Conservation (phyloP, 1,284 basidiomycete genomes). For the Trichosporon faecale region DNA sequence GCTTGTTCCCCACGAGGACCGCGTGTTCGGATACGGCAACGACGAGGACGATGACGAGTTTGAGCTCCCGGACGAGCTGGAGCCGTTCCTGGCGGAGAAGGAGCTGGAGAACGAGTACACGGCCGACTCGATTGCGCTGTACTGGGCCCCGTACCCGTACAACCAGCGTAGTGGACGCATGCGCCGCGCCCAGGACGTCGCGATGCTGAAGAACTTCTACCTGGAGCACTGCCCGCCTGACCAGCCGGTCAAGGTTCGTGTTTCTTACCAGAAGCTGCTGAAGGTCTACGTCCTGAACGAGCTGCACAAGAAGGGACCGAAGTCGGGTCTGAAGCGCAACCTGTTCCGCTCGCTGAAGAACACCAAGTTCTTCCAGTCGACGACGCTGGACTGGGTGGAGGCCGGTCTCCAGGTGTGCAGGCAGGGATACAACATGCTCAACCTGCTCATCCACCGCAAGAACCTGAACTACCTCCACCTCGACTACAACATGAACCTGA, state of each 20-base stretch:
- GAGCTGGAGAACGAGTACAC: conserved; percentile 87
- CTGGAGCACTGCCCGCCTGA: conserved; percentile 96
- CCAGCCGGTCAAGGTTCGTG: conserved; percentile 96
- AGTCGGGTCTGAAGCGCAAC: conserved; percentile 97
- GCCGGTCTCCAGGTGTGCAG: conserved; percentile 97
- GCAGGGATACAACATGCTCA: conserved; percentile 99
- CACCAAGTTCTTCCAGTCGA: conserved; percentile 99
- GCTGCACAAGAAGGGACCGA: conserved; percentile 81
- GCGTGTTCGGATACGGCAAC: conserved; percentile 76
- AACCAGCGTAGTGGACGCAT: conserved; percentile 87
- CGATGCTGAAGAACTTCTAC: conserved; percentile 96
- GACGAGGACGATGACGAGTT: conserved; percentile 78
- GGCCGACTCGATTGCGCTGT: conserved; percentile 93
- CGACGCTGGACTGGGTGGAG: conserved; percentile 97
- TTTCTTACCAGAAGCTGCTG: conserved; percentile 97
- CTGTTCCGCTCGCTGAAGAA: conserved; percentile 92
- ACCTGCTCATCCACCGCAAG: conserved; percentile 98
- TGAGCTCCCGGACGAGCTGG: conserved; percentile 73
- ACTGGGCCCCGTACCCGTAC: conserved; percentile 99
- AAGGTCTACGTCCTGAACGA: conserved; percentile 96
- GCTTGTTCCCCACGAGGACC: conserved; percentile 83
- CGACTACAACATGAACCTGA: conserved; percentile 58
- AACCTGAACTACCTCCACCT: conserved; percentile 81
- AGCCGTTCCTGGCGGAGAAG: conserved; percentile 78
- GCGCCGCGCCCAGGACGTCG: conserved; percentile 90